These are phyloP conservation scores for Boletus rex-veris DNA, from an alignment of 768 basidiomycete species.

Conservation along the genomic window DNA sequence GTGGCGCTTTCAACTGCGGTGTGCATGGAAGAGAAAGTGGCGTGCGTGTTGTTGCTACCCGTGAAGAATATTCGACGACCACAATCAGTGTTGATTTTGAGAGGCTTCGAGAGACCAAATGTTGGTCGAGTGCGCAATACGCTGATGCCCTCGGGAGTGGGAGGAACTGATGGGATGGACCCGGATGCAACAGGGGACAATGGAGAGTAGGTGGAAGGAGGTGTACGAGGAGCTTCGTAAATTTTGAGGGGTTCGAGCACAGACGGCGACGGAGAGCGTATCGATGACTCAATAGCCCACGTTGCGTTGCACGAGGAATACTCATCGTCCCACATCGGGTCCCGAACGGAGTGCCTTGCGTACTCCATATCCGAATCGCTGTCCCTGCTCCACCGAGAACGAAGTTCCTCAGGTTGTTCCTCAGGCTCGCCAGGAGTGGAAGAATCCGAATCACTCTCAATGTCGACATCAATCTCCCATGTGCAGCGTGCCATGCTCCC, in stretches of 20 bases:
- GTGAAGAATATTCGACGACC: constrained; percentile 35
- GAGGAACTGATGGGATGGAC: constrained; percentile 47
- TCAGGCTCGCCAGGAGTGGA: constrained; percentile 44
- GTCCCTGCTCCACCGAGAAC: constrained; percentile 61
- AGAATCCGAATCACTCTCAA: constrained; percentile 60
- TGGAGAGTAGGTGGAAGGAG: constrained; percentile 51
- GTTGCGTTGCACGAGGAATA: constrained; percentile 49
- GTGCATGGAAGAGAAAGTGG: constrained; percentile 63
- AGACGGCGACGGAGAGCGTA: constrained; percentile 42
- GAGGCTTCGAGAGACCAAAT: constrained; percentile 36
- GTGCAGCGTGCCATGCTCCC: constrained; percentile 76
- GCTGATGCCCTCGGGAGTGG: constrained; percentile 54
- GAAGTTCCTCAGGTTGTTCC: constrained; percentile 38
- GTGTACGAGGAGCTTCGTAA: constrained; percentile 47
- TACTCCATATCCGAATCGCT: constrained; percentile 36
- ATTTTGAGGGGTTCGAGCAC: constrained; percentile 37
- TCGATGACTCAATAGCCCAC: constrained; percentile 52
- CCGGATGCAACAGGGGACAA: constrained; percentile 37
- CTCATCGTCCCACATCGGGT: constrained; percentile 33
- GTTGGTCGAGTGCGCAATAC: constrained; percentile 38
- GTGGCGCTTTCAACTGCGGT: constrained; percentile 66
- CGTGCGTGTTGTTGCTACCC: constrained; percentile 43
- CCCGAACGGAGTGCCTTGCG: constrained; percentile 27
- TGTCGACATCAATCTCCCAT: constrained; percentile 71
- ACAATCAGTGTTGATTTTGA: constrained; percentile 58